phyloP scores from a whole-genome alignment of 805 yeast species.

The Candida andamanensis region DNA sequence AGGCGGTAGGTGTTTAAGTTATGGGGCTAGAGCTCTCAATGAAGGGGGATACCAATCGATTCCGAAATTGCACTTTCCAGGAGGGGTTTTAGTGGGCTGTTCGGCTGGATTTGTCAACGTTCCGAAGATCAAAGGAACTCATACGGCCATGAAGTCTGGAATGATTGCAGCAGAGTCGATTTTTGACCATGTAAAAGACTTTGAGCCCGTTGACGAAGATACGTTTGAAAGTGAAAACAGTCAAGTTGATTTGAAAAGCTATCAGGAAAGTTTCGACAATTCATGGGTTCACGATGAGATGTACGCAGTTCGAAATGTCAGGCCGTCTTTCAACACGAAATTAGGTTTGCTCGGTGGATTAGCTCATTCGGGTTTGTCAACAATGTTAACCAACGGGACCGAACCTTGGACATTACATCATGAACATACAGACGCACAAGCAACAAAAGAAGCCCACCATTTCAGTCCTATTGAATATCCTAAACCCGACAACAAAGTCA shows the following conservation, averaged over 20 bases:
- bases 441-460: conserved; percentile 63
- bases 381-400: conserved; percentile 70
- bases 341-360: conserved; percentile 82
- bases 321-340: conserved; percentile 82
- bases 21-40: conserved; percentile 93
- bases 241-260: conserved; percentile 47
- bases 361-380: conserved; percentile 75
- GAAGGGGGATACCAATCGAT: conserved; percentile 96
- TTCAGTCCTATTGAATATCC: conserved; percentile 79
- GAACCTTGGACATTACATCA: conserved; percentile 86
- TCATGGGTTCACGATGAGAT: conserved; percentile 90
- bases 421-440: conserved; percentile 62
- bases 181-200: conserved; percentile 38
- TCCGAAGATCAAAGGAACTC: conserved; percentile 96
- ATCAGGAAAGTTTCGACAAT: conserved; percentile 57
- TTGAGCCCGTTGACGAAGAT: conserved; percentile 43
- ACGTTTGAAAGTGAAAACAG: conserved; percentile 26
- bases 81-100: conserved; percentile 93
- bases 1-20: conserved; percentile 90
- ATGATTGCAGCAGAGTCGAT: conserved; percentile 90
- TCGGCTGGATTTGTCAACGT: conserved; percentile 97
- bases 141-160: conserved; percentile 95
- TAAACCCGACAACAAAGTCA: conserved; percentile 89
- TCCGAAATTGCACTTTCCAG: conserved; percentile 89
- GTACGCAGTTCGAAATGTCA: conserved; percentile 77